Percentiles rank a stretch among this genome's conserved stretches.
Evolutionary conservation across 805 yeast genomes (phyloP).

Genomic region (Wickerhamomyces strasburgensis): DNA sequence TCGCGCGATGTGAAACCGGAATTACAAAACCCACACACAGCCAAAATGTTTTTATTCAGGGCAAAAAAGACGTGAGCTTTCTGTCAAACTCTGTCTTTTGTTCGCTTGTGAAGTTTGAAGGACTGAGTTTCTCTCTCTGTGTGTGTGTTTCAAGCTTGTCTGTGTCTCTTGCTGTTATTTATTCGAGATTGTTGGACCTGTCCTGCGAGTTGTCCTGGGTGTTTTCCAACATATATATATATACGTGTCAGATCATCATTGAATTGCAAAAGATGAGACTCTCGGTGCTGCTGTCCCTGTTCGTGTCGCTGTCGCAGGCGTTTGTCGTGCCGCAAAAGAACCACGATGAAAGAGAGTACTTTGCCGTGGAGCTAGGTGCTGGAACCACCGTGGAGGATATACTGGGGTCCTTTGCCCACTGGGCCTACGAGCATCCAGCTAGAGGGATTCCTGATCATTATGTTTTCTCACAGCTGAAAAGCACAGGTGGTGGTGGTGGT

Average conservation of each 20-base stretch:
- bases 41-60: too few relatives aligned
- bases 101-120: too few relatives aligned
- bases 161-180: too few relatives aligned
- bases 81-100: too few relatives aligned
- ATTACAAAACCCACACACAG: not conserved
- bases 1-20: too few relatives aligned
- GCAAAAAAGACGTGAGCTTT: too few relatives aligned
- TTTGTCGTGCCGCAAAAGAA: slow-evolving; percentile 39
- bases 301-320: not conserved
- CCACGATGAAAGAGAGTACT: slow-evolving; percentile 49
- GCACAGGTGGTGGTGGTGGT: slow-evolving; percentile 7
- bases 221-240: not conserved
- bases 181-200: too few relatives aligned
- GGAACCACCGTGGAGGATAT: slow-evolving; percentile 31
- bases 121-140: too few relatives aligned
- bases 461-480: slow-evolving; percentile 55
- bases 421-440: slow-evolving; percentile 61
- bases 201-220: not conserved
- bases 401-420: slow-evolving; percentile 33
- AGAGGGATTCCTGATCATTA: slow-evolving; percentile 57
- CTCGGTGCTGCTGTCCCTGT: not conserved
- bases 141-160: too few relatives aligned
- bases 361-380: slow-evolving; percentile 51
- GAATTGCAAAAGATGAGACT: not conserved
- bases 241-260: not conserved